These are phyloP conservation scores for Boehmeria nivea DNA, from an alignment of 306 rosid genomes.

Conservation along the genomic window DNA sequence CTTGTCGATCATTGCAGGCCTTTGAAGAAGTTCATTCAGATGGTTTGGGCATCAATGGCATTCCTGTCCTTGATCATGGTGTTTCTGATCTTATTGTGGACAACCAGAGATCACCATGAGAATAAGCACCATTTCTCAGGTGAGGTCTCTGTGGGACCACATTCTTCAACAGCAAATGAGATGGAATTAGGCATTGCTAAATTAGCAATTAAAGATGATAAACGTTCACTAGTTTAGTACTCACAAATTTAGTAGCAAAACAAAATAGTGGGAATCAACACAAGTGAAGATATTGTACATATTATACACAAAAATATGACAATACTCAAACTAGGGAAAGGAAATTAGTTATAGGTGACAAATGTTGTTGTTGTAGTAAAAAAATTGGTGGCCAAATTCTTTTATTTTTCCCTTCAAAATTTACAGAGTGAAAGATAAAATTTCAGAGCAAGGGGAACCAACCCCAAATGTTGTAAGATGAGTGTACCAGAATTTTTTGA, in stretches of 20 bases:
- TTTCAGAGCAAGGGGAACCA: slow-evolving; percentile 20
- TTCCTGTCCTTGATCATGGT: slow-evolving; percentile 40
- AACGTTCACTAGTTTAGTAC: too few relatives aligned
- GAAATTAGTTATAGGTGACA: too few relatives aligned
- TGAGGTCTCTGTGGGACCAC: slow-evolving; percentile 34
- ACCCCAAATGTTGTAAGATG: slow-evolving; percentile 16
- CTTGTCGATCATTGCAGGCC: slow-evolving; percentile 54
- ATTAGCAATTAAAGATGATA: too few relatives aligned
- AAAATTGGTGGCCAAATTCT: background rate
- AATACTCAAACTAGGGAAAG: too few relatives aligned
- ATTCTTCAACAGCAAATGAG: slow-evolving; percentile 9
- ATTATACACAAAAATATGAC: background rate
- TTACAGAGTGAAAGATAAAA: background rate
- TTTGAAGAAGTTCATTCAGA: slow-evolving; percentile 33
- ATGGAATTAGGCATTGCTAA: slow-evolving; percentile 27
- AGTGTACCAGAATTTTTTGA: background rate
- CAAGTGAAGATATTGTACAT: slow-evolving; percentile 17
- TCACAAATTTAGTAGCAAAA: slow-evolving; percentile 5
- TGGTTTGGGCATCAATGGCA: slow-evolving; percentile 43
- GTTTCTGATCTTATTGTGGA: slow-evolving; percentile 44
- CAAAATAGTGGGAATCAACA: background rate
- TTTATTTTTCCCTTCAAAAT: slow-evolving; percentile 3
- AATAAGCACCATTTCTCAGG: slow-evolving; percentile 19
- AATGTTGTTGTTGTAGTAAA: too few relatives aligned
- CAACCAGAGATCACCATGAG: slow-evolving; percentile 22